Base-by-base conservation (phyloP, 305 asterid species). In the Euphrasia arctica region DNA sequence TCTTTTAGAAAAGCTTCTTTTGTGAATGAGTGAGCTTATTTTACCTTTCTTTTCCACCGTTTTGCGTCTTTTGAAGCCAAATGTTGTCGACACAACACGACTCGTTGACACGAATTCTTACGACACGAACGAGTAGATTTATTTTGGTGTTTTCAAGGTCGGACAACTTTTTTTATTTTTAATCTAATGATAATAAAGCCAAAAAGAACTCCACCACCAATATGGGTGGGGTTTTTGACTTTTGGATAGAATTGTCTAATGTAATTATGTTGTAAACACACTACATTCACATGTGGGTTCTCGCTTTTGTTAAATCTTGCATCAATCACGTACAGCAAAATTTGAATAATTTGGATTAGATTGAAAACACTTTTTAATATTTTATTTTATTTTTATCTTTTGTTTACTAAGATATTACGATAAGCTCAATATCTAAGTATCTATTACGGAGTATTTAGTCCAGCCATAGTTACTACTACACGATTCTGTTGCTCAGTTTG, bases 1-100 rank as follows among this genome's bases (percentile, higher is more conserved):
- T 60, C 62, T 60, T 9, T 65, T 9, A 60, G 62, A 74, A 27
- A 89, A 77, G 89, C 67, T 36, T 75, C 77, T 85, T 83, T 85
- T 81, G 97, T 89, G 85, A 79, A 80, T 54, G 66, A 74, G 72
- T 63, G 70, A 70, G 83, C 78, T 85, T 83, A 69, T 63, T 60
- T 63, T 77, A 69, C 82, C n/a, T 18, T 73, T 87, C 79, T 64
- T 48, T 62, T 63, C 51, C 55, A 54, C 28, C 39, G 63, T 69
- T 68, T 56, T 66, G 85, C 81, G 8, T 42, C 48, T 42, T 42
- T 42, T 42, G n/a, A 45, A 49, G 54, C 8, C 48, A 42, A 9
- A 42, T 18, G 22, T 18, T 18, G 22, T 18, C 22, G 22, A 18
- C 22, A 18, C 22, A 18, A 18, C 22, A 18, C 22, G 22, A 18